Evolutionary conservation across 345 rosid genomes (phyloP).

Genomic region (Syzygium oleosum): DNA sequence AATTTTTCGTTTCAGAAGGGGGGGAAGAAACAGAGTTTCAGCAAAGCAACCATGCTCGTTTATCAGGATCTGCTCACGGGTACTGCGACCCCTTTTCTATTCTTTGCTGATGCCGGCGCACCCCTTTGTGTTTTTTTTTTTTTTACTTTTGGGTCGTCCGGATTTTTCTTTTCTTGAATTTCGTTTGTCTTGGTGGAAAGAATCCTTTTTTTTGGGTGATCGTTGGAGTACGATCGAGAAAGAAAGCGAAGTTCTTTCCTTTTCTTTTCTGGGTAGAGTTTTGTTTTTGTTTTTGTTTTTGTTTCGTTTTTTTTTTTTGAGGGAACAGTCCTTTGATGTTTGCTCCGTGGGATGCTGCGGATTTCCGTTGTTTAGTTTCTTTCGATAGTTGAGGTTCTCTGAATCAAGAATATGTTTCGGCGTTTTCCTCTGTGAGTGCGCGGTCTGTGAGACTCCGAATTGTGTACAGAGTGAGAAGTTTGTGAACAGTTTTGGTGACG

Average conservation of each 20-base stretch:
- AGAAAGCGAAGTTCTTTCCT: not conserved
- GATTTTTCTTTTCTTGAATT: not conserved
- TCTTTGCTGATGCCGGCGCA: not conserved
- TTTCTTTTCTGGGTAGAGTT: not conserved
- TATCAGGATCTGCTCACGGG: constrained; percentile 79
- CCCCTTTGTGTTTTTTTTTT: not conserved
- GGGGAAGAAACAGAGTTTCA: not conserved
- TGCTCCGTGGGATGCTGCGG: not conserved
- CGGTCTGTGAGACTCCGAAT: not conserved
- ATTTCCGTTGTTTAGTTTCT: not conserved
- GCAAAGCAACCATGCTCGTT: constrained; percentile 52
- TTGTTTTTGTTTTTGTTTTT: not conserved
- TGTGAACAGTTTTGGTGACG: not conserved
- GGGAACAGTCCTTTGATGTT: not conserved
- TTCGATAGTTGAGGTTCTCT: not conserved
- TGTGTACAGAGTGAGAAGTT: not conserved
- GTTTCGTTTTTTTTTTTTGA: accelerated
- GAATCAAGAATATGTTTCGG: not conserved
- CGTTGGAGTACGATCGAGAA: not conserved
- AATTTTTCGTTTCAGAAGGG: not conserved
- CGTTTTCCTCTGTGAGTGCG: not conserved
- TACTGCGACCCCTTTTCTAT: constrained; percentile 1
- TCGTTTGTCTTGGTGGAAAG: not conserved
- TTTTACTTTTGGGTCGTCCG: not conserved
- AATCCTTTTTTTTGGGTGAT: not conserved